Evolutionary conservation across 495 filamentous ascomycete species (phyloP), one percentile per base, ranked within the genome.

Genomic region (Bacidia gigantensis): DNA sequence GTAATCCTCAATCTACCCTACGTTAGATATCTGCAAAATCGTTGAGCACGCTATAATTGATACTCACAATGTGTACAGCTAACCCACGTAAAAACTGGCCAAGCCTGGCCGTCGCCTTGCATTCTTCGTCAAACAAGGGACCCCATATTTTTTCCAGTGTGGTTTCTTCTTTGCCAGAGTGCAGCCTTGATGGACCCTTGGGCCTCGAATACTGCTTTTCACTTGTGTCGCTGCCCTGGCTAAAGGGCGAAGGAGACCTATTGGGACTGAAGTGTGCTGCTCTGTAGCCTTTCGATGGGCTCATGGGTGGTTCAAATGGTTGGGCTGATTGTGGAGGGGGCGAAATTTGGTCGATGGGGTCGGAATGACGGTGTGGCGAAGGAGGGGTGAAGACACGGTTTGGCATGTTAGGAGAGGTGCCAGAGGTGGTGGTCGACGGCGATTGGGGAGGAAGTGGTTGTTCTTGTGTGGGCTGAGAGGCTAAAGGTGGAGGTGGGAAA

Each of bases 111-210:
- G 84, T 92, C 7, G 87, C 77, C 47, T 76, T 71, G 2, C 80
- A 81, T 3, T 72, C 68, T 48, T 75, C 72, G 46, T 87, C 83
- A 61, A 94, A 92, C 14, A 94, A 61, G 23, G 73, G 75, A 0
- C 84, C 82, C 87, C 87, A 94, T 54, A 83, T 80, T 58, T 75
- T 74, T 62, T 84, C 81, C 44, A 84, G 61, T 1, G 78, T 77
- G 0, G 79, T 80, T 58, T 73, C 69, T 43, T 80, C 76, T 51
- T 65, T 65, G 20, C 68, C 69, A 25, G 76, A 75, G 25, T 66
- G 59, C 25, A 71, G 66, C 32, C 74, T 65, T 17, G 62, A 52
- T n/a, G 70, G 67, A 12, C 65, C 62, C 35, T 58, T 67, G 12
- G 41, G 41, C 20, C 41, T 44, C 1, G 24, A 32, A 5, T 67